Conservation (phyloP, 2,329 filamentous ascomycete species). For the Thermothelomyces thermophilus region DNA sequence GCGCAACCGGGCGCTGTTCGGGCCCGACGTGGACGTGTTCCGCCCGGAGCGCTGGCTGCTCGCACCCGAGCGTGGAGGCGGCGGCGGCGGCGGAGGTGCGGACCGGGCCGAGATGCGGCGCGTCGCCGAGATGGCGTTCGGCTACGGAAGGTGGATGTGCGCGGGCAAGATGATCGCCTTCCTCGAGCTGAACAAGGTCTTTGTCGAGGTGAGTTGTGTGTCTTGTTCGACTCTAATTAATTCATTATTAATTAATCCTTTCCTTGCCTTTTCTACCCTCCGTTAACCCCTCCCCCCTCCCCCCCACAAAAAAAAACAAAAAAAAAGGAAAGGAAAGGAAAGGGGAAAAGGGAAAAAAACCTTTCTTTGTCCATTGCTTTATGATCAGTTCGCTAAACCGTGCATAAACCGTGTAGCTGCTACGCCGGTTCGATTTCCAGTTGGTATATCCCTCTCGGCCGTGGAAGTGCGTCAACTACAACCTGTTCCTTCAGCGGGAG, state of each 20-base stretch:
- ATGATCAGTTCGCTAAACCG: too few species aligned
- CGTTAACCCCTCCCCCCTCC: too few species aligned
- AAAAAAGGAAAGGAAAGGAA: too few species aligned
- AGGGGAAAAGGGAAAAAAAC: too few species aligned
- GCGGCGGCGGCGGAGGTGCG: too few species aligned
- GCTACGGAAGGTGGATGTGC: conserved; percentile 35
- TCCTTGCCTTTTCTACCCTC: neutral
- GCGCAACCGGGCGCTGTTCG: conserved; percentile 26
- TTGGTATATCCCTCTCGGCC: conserved; percentile 26
- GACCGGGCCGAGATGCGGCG: conserved; percentile 19
- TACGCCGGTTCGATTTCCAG: conserved; percentile 29
- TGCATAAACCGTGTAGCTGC: too few species aligned
- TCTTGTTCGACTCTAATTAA: too few species aligned
- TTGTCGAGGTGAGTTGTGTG: conserved; percentile 34
- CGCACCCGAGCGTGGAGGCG: conserved; percentile 1
- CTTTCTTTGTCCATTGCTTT: too few species aligned
- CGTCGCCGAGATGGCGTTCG: conserved; percentile 33
- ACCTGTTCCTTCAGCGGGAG: conserved; percentile 27
- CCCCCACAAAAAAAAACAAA: too few species aligned
- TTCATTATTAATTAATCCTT: neutral
- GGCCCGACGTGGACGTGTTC: conserved; percentile 36
- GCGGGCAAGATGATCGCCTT: conserved; percentile 37
- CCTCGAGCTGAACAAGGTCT: conserved; percentile 38
- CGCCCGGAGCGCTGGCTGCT: conserved; percentile 41
- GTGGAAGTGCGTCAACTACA: conserved; percentile 25